Evolutionary conservation across 768 basidiomycete species (phyloP).

Genomic region (Leccinum disarticulatum): DNA sequence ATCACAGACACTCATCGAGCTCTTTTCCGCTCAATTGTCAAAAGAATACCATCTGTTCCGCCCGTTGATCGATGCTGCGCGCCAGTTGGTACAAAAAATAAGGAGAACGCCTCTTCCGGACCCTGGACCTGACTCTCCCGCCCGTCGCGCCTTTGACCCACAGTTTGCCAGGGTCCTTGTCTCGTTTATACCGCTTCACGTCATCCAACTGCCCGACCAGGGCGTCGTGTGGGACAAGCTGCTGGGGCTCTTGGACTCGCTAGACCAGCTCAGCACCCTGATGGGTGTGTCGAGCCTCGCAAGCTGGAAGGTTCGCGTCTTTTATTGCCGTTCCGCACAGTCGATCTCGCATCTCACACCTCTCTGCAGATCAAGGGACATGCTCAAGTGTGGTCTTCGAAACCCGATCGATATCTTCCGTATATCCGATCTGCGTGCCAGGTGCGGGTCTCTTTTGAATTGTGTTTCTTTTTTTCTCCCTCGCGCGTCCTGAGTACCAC

Average conservation of each 20-base stretch:
- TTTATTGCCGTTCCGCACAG: background rate
- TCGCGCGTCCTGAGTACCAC: background rate
- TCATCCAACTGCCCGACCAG: constrained; percentile 49
- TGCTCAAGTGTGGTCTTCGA: constrained; percentile 47
- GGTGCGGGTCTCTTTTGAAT: constrained; percentile 36
- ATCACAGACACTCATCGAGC: constrained; percentile 26
- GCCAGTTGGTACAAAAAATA: constrained; percentile 15
- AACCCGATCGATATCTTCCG: constrained; percentile 42
- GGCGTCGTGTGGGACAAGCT: constrained; percentile 54
- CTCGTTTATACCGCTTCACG: constrained; percentile 69
- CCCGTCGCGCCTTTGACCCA: constrained; percentile 60
- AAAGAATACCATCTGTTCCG: constrained; percentile 27
- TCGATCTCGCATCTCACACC: background rate
- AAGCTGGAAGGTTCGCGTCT: constrained; percentile 59
- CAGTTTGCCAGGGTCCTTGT: constrained; percentile 64
- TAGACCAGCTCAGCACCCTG: constrained; percentile 52
- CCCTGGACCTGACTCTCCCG: constrained; percentile 45
- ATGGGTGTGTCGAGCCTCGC: constrained; percentile 43
- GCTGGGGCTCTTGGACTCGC: constrained; percentile 49
- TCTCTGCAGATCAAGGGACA: constrained; percentile 46
- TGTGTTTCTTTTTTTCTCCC: background rate
- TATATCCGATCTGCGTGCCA: constrained; percentile 67
- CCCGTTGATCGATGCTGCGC: constrained; percentile 21
- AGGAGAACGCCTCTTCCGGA: constrained; percentile 34
- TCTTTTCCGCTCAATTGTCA: constrained; percentile 24